Percentiles rank a stretch among this genome's conserved stretches.
phyloP scores from a whole-genome alignment of 805 yeast species.

The Teunomyces pallodes region DNA sequence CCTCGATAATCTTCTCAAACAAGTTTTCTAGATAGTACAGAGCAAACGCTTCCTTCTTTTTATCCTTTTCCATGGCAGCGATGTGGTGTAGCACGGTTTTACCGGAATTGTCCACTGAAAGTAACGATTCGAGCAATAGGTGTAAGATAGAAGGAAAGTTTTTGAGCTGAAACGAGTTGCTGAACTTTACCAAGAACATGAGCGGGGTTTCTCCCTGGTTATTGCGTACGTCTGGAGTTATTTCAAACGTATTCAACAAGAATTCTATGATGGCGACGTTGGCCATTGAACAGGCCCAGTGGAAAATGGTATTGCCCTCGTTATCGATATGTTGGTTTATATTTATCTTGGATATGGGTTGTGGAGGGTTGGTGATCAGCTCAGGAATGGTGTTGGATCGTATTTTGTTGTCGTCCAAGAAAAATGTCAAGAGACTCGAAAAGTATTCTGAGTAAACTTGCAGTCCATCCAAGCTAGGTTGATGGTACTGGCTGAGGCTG shows the following conservation, averaged over 20 bases:
- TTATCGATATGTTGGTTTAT: constrained; percentile 90
- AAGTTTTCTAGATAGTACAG: constrained; percentile 38
- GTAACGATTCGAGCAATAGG: constrained; percentile 32
- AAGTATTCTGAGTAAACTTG: constrained; percentile 37
- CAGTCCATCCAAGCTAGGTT: constrained; percentile 23
- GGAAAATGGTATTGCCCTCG: constrained; percentile 88
- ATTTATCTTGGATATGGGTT: constrained; percentile 50
- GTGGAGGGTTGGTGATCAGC: constrained; percentile 55
- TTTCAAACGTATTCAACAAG: constrained; percentile 58
- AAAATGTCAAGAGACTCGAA: constrained; percentile 47
- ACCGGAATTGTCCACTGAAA: constrained; percentile 37
- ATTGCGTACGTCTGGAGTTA: constrained; percentile 71
- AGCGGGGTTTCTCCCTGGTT: constrained; percentile 85
- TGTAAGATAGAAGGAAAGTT: constrained; percentile 38
- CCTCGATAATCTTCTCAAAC: constrained; percentile 31
- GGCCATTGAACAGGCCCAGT: constrained; percentile 94
- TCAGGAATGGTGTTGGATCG: constrained; percentile 25
- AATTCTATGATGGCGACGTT: constrained; percentile 65
- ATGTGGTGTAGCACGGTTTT: constrained; percentile 44
- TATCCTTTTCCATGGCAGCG: constrained; percentile 26
- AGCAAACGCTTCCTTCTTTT: constrained; percentile 34
- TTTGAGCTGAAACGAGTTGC: constrained; percentile 35
- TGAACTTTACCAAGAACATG: constrained; percentile 42
- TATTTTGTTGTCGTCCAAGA: constrained; percentile 42
- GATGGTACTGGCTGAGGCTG: constrained; percentile 42